Base-by-base conservation (phyloP, 352 stramenopile species). In the Blastocystis sp. region DNA sequence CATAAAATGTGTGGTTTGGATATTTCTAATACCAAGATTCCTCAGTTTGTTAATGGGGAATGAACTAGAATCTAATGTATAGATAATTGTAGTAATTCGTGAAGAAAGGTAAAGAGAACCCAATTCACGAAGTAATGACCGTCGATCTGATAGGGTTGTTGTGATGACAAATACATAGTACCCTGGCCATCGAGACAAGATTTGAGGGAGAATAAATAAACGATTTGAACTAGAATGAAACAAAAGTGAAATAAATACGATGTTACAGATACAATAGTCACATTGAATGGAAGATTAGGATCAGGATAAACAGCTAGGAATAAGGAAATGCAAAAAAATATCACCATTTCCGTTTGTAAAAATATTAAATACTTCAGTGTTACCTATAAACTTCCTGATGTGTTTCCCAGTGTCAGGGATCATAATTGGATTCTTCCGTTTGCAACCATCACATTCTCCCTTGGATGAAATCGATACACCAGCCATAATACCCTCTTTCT, bases 21-120 rank as follows among this genome's bases (percentile, higher is more conserved):
- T 63, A 42, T 81, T 49, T 0, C 14, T 24, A 42, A 81, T 81
- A 21, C 35, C 71, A 1, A 67, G 24, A 27, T 81, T 81, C 19
- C 71, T 21, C 32, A 81, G 56, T 19, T 21, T 32, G 21, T 81
- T 81, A 29, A 81, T 81, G 56, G 71, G 71, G 24, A 78, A 88
- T 7, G 59, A 69, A 32, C 9, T 12, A 39, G 32, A 24, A 49
- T 9, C 9, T 3, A 80, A 27, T 46, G 39, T 46, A 39, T 80
- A 80, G 29, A 80, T 5, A 21, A 80, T 46, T 14, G 32, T 37
- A 16, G 39, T 52, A 21, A 80, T 0, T 19, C 67, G 67, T 27
- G 12, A 7, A 16, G 67, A 42, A 24, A 80, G 43, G 19, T 37
- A 19, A n/a, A 57, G 19, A 21, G 43, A 21, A 19, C 35, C 43